A percentile compares a stretch with the other conserved stretches of the same genome.
phyloP scores from a whole-genome alignment of 331 rosid genomes.

The Quercus tomentella region DNA sequence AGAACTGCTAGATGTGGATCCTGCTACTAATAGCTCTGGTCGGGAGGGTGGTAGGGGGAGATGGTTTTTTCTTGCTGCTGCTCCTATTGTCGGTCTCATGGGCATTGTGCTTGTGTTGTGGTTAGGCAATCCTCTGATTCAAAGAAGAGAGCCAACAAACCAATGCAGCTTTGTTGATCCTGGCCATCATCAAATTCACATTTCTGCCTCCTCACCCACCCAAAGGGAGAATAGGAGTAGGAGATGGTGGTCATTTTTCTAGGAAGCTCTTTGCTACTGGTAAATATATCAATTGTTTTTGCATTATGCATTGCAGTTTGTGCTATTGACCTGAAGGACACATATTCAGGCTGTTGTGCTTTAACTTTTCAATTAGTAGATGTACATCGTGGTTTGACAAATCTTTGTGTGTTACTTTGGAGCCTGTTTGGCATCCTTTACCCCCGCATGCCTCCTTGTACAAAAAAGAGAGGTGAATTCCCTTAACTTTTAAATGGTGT shows the following conservation, averaged over 20 bases:
- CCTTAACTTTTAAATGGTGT: neutral
- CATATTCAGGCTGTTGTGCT: neutral
- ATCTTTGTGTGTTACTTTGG: neutral
- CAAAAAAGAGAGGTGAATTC: neutral
- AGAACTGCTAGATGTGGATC: constrained; percentile 9
- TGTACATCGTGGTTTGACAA: neutral
- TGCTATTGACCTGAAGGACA: neutral
- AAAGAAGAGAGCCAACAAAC: constrained; percentile 32
- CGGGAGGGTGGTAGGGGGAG: constrained; percentile 56
- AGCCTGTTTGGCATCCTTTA: neutral
- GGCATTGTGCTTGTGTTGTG: constrained; percentile 85
- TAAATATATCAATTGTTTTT: constrained; percentile 11
- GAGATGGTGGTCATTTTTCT: constrained; percentile 88
- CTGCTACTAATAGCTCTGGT: constrained; percentile 29
- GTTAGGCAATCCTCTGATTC: constrained; percentile 66
- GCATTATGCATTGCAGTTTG: neutral
- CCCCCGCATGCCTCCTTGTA: neutral
- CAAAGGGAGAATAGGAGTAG: constrained; percentile 72
- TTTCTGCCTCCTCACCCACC: constrained; percentile 30
- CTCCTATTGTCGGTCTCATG: constrained; percentile 84
- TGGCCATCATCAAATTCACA: constrained; percentile 30
- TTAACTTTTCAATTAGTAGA: neutral
- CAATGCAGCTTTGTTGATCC: constrained; percentile 22
- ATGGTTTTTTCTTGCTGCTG: constrained; percentile 83
- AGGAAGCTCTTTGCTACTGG: constrained; percentile 10